These are phyloP conservation scores for Diplodia seriata DNA, from an alignment of 2,329 filamentous ascomycete species.

Conservation along the genomic window DNA sequence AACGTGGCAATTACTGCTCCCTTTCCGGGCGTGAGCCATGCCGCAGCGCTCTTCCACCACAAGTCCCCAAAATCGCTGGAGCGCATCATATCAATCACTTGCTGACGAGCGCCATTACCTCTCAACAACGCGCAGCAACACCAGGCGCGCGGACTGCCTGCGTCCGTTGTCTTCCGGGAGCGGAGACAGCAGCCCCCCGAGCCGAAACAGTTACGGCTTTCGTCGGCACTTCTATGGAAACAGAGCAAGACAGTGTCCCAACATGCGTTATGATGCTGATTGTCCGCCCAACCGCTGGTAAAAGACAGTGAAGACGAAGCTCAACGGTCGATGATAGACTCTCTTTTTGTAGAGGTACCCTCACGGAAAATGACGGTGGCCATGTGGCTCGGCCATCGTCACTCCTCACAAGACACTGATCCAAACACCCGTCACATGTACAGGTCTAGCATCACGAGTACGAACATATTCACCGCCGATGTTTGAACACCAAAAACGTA, in stretches of 20 bases:
- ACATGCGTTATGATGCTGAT: too few relatives aligned
- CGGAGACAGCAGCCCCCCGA: too few relatives aligned
- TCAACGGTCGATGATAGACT: not conserved
- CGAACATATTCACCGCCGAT: not conserved
- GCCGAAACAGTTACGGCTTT: not conserved
- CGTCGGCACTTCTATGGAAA: too few relatives aligned
- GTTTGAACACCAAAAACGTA: not conserved
- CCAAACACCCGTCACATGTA: not conserved
- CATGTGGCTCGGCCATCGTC: too few relatives aligned
- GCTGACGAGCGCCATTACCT: not conserved
- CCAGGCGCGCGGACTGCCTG: not conserved
- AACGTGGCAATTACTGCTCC: too few relatives aligned
- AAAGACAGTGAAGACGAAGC: not conserved
- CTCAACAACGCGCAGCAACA: not conserved
- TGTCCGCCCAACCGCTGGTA: not conserved
- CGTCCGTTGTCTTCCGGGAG: not conserved
- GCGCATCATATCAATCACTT: not conserved
- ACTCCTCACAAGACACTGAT: not conserved
- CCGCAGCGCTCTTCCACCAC: not conserved
- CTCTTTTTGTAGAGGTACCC: not conserved
- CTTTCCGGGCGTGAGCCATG: not conserved
- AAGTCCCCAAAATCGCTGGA: not conserved
- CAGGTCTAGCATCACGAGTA: not conserved
- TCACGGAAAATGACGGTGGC: not conserved
- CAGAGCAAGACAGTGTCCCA: too few relatives aligned